Conservation (phyloP, 169 alveolate genomes). For the Sarcocystis neurona region DNA sequence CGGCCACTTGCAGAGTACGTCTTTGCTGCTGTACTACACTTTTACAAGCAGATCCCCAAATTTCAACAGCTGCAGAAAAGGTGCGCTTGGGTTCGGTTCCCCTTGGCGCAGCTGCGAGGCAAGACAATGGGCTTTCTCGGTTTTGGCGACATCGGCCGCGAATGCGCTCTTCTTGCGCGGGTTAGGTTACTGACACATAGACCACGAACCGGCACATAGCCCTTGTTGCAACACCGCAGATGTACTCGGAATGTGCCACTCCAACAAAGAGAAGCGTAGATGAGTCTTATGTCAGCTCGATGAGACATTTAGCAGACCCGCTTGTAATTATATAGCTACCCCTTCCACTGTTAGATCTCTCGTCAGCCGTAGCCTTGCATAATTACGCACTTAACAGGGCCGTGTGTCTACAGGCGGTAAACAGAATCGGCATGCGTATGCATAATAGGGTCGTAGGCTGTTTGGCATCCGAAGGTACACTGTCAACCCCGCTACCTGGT, state of each 20-base stretch:
- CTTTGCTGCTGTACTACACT: conserved; percentile 68
- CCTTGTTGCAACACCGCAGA: not conserved
- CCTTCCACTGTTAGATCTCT: no score
- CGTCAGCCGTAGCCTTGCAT: no score
- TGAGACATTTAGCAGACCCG: no score
- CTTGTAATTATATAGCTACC: no score
- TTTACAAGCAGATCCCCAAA: conserved; percentile 60
- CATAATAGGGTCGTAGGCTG: no score
- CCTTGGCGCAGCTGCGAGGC: conserved; percentile 67
- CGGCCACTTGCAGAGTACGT: conserved; percentile 68
- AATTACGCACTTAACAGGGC: no score
- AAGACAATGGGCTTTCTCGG: conserved; percentile 71
- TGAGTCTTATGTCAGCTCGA: no score
- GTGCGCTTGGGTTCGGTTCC: conserved; percentile 62
- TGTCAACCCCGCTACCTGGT: no score
- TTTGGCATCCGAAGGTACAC: no score
- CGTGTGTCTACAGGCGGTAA: no score
- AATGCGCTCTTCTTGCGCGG: conserved; percentile 49
- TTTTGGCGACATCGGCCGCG: conserved; percentile 72
- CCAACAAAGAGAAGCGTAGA: not conserved
- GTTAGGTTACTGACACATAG: not conserved
- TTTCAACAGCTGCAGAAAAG: conserved; percentile 8
- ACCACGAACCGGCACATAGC: not conserved
- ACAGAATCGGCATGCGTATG: no score
- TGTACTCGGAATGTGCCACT: not conserved